Percentiles rank a stretch among this genome's conserved stretches.
phyloP scores from a whole-genome alignment of 2,329 filamentous ascomycete genomes.

The Calonectria hongkongensis region DNA sequence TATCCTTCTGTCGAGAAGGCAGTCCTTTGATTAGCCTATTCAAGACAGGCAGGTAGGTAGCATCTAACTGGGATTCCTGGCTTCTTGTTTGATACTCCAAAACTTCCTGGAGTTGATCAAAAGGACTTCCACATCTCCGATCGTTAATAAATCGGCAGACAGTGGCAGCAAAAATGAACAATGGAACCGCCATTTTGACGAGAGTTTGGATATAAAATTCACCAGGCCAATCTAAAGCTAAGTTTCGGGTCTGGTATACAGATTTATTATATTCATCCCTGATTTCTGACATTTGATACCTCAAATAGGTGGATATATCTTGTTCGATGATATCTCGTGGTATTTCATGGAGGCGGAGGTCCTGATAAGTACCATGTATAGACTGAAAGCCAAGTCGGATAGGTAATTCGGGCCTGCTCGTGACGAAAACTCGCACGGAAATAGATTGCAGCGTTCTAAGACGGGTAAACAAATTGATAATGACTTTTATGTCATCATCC shows the following conservation, averaged over 20 bases:
- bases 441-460: conserved; percentile 42
- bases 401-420: conserved; percentile 64
- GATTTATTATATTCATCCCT: neutral
- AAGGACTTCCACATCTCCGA: conserved; percentile 36
- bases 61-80: conserved; percentile 33
- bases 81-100: conserved; percentile 38
- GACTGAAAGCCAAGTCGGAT: conserved; percentile 60
- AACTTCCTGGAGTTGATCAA: conserved; percentile 48
- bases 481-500: conserved; percentile 56
- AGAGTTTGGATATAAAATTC: conserved; percentile 13
- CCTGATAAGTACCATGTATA: conserved; percentile 42
- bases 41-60: conserved; percentile 39
- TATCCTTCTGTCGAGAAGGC: neutral
- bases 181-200: conserved; percentile 29
- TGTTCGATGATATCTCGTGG: conserved; percentile 48
- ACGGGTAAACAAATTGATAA: conserved; percentile 54
- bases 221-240: neutral
- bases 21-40: conserved; percentile 16
- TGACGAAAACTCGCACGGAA: conserved; percentile 61
- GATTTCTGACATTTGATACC: neutral
- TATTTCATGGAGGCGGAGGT: conserved; percentile 62
- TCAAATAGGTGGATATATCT: neutral
- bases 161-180: conserved; percentile 50
- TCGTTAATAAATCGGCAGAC: conserved; percentile 48
- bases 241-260: neutral